Conservation (phyloP, 2,329 filamentous ascomycete species). For the Epichloe hybrida region DNA sequence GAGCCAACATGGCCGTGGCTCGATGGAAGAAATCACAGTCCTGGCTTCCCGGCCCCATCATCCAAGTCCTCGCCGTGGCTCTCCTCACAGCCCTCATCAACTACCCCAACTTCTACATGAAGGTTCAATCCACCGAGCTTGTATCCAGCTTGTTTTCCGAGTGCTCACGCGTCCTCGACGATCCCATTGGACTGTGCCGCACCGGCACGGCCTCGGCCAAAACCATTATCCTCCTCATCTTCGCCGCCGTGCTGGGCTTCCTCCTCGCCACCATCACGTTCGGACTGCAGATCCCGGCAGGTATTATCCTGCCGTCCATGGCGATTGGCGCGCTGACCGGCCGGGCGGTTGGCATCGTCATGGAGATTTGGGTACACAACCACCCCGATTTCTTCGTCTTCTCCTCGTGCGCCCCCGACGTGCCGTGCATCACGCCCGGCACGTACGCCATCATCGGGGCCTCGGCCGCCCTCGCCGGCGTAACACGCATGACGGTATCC, state of each 20-base stretch:
- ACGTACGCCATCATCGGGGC: slow-evolving; percentile 96
- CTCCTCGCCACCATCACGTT: slow-evolving; percentile 80
- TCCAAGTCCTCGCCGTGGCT: slow-evolving; percentile 69
- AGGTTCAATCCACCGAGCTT: slow-evolving; percentile 79
- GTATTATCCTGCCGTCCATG: slow-evolving; percentile 92
- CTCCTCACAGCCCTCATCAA: slow-evolving; percentile 78
- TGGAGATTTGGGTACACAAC: slow-evolving; percentile 75
- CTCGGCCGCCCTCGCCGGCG: slow-evolving; percentile 82
- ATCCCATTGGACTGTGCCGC: slow-evolving; percentile 83
- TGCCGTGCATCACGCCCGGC: slow-evolving; percentile 80
- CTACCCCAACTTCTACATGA: slow-evolving; percentile 94
- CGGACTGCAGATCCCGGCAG: slow-evolving; percentile 84
- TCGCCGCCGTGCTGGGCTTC: slow-evolving; percentile 74
- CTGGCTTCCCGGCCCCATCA: slow-evolving; percentile 58
- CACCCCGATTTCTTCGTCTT: slow-evolving; percentile 71
- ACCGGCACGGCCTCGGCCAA: slow-evolving; percentile 69
- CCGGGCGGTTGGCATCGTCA: slow-evolving; percentile 74
- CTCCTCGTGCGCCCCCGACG: slow-evolving; percentile 67
- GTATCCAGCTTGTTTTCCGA: slow-evolving; percentile 88
- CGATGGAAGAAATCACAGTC: slow-evolving; percentile 58
- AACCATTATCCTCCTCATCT: slow-evolving; percentile 69
- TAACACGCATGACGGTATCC: slow-evolving; percentile 92
- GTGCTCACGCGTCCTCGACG: slow-evolving; percentile 68
- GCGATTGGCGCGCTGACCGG: slow-evolving; percentile 86
- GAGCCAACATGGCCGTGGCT: slow-evolving; percentile 78